Base-by-base conservation (phyloP, 257 asterid genomes). In the Plantago ovata region DNA sequence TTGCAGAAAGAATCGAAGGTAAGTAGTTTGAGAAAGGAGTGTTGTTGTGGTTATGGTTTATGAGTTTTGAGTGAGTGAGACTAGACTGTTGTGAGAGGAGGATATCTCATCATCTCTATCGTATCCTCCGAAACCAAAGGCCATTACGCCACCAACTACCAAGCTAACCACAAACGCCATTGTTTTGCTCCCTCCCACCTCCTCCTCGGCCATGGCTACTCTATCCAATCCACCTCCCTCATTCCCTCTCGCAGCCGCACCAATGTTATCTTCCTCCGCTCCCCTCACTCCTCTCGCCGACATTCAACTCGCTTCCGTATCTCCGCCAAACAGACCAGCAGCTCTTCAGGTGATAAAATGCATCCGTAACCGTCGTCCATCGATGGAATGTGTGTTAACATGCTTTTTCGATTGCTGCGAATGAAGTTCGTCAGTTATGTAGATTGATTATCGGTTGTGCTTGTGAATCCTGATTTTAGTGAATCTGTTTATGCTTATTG, bases 141-240 rank as follows among this genome's bases (percentile, higher is more conserved):
- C 79, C 47, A 32, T 69, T 66, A 56, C 75, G 48, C 66, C 63
- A 44, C 40, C 79, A 48, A 22, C 50, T 20, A 65, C 60, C 5
- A 61, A 64, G 52, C 56, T 53, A 60, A 72, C 64, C 63, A 57
- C 68, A 68, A 59, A 44, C 75, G 74, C 38, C 78, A 42, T 64
- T 75, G 63, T 64, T 63, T 60, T 63, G 36, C 36, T 28, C 5
- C 1, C 38, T 58, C 8, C n/a, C n/a, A n/a, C n/a, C n/a, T n/a
- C n/a, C 65, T 10, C 11, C 4, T 23, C 53, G n/a, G n/a, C 71
- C 19, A 57, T 57, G 62, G 39, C 14, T 1, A 55, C 75, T 52
- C 67, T 69, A 40, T 69, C n/a, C n/a, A n/a, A n/a, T n/a, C 79
- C 50, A 55, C 62, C 69, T 52, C 69, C 33, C 68, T 68, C 41